Conservation (phyloP, 192 early-diverging fungal species). For the Lobosporangium transversale region DNA sequence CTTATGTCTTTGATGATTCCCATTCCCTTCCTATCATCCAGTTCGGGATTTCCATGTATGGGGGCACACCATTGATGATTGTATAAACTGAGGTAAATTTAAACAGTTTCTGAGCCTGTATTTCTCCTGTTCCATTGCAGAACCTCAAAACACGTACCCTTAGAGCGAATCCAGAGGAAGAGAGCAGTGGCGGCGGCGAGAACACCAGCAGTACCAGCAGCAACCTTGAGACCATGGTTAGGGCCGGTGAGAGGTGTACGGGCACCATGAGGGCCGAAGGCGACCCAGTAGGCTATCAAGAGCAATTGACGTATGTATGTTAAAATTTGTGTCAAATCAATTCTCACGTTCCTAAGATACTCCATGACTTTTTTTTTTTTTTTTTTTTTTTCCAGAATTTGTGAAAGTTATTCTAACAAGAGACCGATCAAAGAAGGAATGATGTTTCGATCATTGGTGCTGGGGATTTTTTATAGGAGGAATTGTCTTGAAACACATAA, state of each 20-base stretch:
- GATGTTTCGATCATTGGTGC: too few relatives aligned
- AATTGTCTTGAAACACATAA: too few relatives aligned
- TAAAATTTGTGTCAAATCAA: neutral
- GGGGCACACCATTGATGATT: too few relatives aligned
- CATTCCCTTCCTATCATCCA: neutral
- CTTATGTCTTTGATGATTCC: neutral
- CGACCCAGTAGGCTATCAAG: constrained; percentile 90
- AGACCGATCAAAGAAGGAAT: too few relatives aligned
- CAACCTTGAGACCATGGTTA: constrained; percentile 73
- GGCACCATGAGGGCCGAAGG: constrained; percentile 93
- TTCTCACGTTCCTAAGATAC: too few relatives aligned
- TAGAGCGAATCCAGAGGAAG: constrained; percentile 67
- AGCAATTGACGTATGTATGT: neutral
- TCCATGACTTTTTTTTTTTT: neutral
- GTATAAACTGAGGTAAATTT: too few relatives aligned
- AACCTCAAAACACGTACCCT: constrained; percentile 58
- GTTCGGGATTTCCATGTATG: constrained; percentile 28
- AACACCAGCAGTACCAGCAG: constrained; percentile 70
- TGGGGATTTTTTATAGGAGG: too few relatives aligned
- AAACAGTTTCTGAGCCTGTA: too few relatives aligned
- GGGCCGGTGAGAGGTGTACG: constrained; percentile 80
- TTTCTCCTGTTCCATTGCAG: too few relatives aligned
- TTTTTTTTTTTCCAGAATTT: constrained; percentile 6
- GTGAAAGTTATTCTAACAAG: neutral
- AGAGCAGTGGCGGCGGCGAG: constrained; percentile 62